Conservation (phyloP, 2,329 filamentous ascomycete species). For the Penicillium sp. region DNA sequence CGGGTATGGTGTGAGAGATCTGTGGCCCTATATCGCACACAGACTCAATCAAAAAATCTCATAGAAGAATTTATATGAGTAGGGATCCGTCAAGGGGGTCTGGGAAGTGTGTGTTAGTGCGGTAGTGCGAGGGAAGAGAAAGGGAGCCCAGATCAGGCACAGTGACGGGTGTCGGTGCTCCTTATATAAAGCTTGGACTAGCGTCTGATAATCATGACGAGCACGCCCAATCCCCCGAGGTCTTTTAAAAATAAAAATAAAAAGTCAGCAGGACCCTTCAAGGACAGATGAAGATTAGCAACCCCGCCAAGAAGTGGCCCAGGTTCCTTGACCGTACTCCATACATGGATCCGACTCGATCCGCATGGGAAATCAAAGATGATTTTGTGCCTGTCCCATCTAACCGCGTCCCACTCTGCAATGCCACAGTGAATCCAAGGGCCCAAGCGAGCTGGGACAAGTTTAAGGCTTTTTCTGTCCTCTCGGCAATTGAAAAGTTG, state of each 20-base stretch:
- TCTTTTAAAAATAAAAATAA: background rate
- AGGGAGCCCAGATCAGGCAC: constrained; percentile 8
- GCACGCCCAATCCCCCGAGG: constrained; percentile 19
- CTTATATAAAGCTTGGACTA: constrained; percentile 26
- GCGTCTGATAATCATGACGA: constrained; percentile 24
- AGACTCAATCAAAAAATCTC: background rate
- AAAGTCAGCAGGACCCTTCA: background rate
- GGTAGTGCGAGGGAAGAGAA: constrained; percentile 1
- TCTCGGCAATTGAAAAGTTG: background rate
- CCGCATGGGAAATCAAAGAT: constrained; percentile 23
- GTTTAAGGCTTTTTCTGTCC: background rate
- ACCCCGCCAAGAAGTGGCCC: constrained; percentile 3
- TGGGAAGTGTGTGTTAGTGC: background rate
- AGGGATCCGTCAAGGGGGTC: background rate
- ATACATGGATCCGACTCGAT: constrained; percentile 28
- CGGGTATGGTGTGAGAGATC: background rate
- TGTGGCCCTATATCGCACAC: background rate
- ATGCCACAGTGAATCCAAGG: background rate
- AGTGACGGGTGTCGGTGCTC: constrained; percentile 17
- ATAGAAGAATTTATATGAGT: background rate
- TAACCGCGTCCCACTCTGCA: constrained; percentile 18
- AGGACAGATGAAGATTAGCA: constrained; percentile 2
- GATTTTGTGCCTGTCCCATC: constrained; percentile 30
- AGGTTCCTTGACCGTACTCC: constrained; percentile 14
- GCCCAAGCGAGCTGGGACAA: background rate